Percentiles rank a stretch among this genome's conserved stretches.
Conservation (phyloP, 1,139 yeast genomes). For the Pneumocystis jirovecii region DNA sequence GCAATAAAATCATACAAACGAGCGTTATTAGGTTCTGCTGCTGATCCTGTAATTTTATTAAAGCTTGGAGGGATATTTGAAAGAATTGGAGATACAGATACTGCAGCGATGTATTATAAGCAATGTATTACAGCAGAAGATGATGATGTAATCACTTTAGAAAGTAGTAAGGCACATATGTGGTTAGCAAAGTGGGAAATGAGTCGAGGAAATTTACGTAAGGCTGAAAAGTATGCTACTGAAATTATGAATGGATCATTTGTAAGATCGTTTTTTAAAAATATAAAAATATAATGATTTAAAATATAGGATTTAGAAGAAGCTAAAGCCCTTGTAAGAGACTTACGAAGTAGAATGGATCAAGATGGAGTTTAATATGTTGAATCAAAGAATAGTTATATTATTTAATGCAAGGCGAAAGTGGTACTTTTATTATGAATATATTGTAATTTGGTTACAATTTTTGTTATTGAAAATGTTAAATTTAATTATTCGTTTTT, state of each 20-base stretch:
- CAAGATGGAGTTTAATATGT: background rate
- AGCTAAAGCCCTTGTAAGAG: slow-evolving; percentile 70
- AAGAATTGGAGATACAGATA: slow-evolving; percentile 35
- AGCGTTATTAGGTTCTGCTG: slow-evolving; percentile 24
- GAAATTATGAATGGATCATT: slow-evolving; percentile 65
- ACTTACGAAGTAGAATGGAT: slow-evolving; percentile 21
- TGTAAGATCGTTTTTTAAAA: background rate
- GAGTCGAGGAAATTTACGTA: slow-evolving; percentile 40
- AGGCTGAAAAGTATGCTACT: slow-evolving; percentile 61
- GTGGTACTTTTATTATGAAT: background rate
- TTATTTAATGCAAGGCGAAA: too few relatives aligned
- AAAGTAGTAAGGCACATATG: slow-evolving; percentile 64
- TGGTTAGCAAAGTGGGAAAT: slow-evolving; percentile 74
- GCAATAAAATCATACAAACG: slow-evolving; percentile 43
- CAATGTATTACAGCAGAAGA: slow-evolving; percentile 54
- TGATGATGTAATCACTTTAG: slow-evolving; percentile 57
- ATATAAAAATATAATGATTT: background rate
- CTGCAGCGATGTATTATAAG: slow-evolving; percentile 34
- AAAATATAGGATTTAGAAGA: slow-evolving; percentile 61
- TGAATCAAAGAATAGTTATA: background rate
- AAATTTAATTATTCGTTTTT: too few relatives aligned
- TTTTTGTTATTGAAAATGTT: background rate
- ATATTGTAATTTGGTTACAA: background rate
- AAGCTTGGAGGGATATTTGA: slow-evolving; percentile 59
- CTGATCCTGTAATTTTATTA: slow-evolving; percentile 41